Conservation (phyloP, 1,139 yeast species). For the Suhomyces guaymorum region DNA sequence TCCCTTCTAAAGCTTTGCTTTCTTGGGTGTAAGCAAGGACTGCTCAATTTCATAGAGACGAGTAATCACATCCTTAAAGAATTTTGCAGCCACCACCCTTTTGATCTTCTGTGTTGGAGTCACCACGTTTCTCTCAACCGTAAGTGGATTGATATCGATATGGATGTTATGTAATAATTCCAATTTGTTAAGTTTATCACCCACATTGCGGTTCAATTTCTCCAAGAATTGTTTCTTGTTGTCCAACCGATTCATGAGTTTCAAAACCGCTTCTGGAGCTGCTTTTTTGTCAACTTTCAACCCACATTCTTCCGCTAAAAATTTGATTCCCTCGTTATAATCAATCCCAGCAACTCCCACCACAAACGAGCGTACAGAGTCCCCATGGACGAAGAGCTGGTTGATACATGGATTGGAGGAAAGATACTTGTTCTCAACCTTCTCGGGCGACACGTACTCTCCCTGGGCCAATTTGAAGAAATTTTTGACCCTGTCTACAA, state of each 20-base stretch:
- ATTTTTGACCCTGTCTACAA: conserved; percentile 46
- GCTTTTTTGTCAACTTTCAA: conserved; percentile 9
- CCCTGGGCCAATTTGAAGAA: conserved; percentile 49
- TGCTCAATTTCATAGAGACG: conserved; percentile 19
- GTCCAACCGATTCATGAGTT: conserved; percentile 27
- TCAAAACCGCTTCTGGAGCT: conserved; percentile 24
- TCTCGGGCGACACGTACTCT: conserved; percentile 47
- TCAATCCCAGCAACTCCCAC: conserved; percentile 57
- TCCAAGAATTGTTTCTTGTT: conserved; percentile 27
- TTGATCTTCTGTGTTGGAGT: conserved; percentile 47
- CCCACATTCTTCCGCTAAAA: conserved; percentile 24
- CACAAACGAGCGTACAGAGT: conserved; percentile 57
- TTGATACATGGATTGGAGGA: conserved; percentile 33
- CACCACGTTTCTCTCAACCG: conserved; percentile 38
- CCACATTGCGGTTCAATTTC: conserved; percentile 31
- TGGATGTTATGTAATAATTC: conserved; percentile 40
- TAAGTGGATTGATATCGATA: conserved; percentile 42
- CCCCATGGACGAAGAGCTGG: conserved; percentile 56
- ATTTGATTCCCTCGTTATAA: conserved; percentile 24
- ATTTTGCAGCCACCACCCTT: conserved; percentile 39
- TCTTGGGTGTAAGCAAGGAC: conserved; percentile 11
- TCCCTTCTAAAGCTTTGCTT: conserved; percentile 6
- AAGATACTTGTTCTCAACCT: conserved; percentile 40
- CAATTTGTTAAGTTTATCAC: conserved; percentile 31
- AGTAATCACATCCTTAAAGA: conserved; percentile 22